Percentiles rank a stretch among this genome's conserved stretches.
Evolutionary conservation across 2,329 filamentous ascomycete species (phyloP).

Genomic region (Verticillium zaregamsianum): DNA sequence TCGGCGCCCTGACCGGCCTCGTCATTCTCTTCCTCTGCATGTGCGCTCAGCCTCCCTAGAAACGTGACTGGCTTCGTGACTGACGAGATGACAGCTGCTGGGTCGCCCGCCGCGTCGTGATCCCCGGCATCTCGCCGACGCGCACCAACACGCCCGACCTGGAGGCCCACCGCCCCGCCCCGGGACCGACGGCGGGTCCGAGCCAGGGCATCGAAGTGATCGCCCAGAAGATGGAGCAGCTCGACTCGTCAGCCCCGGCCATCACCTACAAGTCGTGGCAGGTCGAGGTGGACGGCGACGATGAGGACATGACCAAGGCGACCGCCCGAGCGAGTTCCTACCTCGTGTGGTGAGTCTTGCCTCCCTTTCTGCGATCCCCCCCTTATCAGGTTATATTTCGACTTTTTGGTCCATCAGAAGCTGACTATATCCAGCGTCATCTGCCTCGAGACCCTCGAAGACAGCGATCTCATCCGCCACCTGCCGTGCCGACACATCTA

Average conservation of each 20-base stretch:
- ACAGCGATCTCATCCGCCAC: conserved; percentile 10
- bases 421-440: conserved; percentile 11
- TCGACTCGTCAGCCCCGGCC: background rate
- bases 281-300: background rate
- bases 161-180: background rate
- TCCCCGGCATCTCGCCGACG: background rate
- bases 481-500: conserved; percentile 14
- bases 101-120: background rate
- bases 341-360: background rate
- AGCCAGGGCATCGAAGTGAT: background rate
- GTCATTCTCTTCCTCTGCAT: background rate
- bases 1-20: conserved; percentile 2
- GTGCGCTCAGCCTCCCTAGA: background rate
- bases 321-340: background rate
- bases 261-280: background rate
- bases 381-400: too few species aligned
- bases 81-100: background rate
- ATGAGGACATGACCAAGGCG: background rate
- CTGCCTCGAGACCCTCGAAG: conserved; percentile 12
- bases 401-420: background rate
- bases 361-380: too few species aligned
- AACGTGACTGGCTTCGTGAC: background rate
- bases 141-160: background rate
- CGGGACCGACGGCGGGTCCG: background rate
- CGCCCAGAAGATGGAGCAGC: background rate